Base-by-base conservation (phyloP, 1,139 yeast species). In the Pichia sp. region DNA sequence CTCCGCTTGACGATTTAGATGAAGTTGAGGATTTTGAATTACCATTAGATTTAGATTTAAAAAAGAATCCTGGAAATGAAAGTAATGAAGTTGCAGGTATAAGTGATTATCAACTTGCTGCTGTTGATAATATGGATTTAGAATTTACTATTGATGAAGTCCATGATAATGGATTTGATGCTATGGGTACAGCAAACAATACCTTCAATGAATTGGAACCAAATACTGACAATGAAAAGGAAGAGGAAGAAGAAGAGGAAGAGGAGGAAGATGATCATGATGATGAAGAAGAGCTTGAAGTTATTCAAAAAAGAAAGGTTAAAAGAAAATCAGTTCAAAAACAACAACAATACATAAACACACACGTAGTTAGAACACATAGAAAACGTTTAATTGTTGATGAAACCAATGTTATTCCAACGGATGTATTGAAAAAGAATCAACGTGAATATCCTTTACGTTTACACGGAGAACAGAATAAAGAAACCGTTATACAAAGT, bases 11-110 rank as follows among this genome's bases (percentile, higher is more conserved):
- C 42, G 63, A 62, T 38, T 59, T 64, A 8, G 62, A 71, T 48
- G 73, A 76, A 53, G 66, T 76, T 63, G 65, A 62, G 7, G 63
- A 77, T 55, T 65, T 78, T 64, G 72, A 81, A 52, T 65, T 81
- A 60, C 73, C 80, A 47, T 64, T 76, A 41, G 76, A 76, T 45
- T 65, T 76, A 40, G 76, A 72, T 39, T 48, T 59, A 38, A 64
- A 67, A 25, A 52, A 48, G 30, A 54, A 47, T 20, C 49, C 41
- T 3, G 47, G 42, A 3, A 49, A 56, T 36, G 51, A 50, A 22
- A 54, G 47, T 8, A 25, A 24, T 11, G 36, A 23, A 4, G 35
- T 49, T 24, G 33, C 42, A 3, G 50, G 45, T 6, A 46, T 46
- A 12, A 41, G 38, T 26, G 45, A 49, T 25, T 44, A 34, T 30